Conservation (phyloP, 176 grass and related monocot genomes). For the Juncus effusus region DNA sequence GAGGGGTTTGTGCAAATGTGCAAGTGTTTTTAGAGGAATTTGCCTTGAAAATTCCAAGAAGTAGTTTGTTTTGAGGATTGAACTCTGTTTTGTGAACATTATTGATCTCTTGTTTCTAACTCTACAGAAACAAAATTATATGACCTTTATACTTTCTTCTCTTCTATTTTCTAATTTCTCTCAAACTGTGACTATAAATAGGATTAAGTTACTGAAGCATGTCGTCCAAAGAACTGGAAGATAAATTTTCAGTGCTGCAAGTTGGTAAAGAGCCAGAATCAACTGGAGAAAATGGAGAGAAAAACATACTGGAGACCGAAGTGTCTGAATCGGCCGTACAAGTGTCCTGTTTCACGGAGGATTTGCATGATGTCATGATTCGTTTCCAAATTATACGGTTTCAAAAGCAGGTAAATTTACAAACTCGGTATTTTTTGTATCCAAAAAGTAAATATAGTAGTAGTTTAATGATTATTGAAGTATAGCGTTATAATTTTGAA, state of each 20-base stretch:
- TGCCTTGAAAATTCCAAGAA: no score
- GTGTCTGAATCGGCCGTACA: conserved; percentile 23
- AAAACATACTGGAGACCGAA: conserved; percentile 26
- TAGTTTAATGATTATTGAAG: background rate
- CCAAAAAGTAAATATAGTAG: background rate
- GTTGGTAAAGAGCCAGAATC: conserved; percentile 2
- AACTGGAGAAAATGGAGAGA: conserved; percentile 9
- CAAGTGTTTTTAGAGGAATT: no score
- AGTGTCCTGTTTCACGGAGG: conserved; percentile 75
- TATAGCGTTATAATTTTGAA: conserved; percentile 2
- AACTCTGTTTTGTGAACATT: no score
- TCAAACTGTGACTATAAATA: no score
- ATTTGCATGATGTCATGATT: conserved; percentile 66
- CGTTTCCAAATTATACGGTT: conserved; percentile 83
- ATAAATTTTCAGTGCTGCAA: conserved; percentile 36
- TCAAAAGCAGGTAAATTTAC: conserved; percentile 56
- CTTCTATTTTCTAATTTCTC: no score
- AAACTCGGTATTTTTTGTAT: background rate
- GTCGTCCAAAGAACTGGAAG: conserved; percentile 54
- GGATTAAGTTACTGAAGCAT: conserved; percentile 22
- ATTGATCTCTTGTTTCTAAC: no score
- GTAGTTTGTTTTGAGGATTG: no score
- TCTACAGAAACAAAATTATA: no score
- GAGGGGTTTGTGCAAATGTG: no score
- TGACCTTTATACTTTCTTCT: no score